Evolutionary conservation across 2,329 filamentous ascomycete species (phyloP).

Genomic region (Esteya vermicola): DNA sequence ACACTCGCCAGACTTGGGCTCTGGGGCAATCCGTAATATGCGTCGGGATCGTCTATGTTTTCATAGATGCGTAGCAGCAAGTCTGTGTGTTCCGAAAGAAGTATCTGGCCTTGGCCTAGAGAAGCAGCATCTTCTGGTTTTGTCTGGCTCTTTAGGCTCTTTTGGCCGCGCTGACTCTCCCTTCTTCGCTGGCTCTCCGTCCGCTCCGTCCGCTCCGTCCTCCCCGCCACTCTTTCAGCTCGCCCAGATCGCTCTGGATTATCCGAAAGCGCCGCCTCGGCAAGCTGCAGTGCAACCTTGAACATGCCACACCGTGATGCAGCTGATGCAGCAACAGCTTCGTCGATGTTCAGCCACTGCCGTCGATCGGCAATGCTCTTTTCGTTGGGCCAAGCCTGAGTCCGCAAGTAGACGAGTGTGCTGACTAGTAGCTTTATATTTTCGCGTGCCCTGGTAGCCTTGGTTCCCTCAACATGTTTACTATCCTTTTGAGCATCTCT

Average conservation of each 20-base stretch:
- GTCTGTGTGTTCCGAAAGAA: slow-evolving; percentile 41
- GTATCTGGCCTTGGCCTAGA: too few species aligned
- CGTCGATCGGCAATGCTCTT: slow-evolving; percentile 63
- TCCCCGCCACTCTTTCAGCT: background rate
- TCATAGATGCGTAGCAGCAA: slow-evolving; percentile 73
- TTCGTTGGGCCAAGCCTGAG: slow-evolving; percentile 62
- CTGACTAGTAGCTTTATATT: slow-evolving; percentile 64
- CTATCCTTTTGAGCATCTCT: too few species aligned
- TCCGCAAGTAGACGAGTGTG: slow-evolving; percentile 75
- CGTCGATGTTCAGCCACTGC: slow-evolving; percentile 78
- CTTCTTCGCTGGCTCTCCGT: too few species aligned
- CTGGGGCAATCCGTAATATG: slow-evolving; percentile 84
- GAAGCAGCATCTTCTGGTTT: too few species aligned
- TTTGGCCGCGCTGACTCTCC: too few species aligned
- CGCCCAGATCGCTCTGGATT: slow-evolving; percentile 10
- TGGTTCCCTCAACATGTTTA: too few species aligned
- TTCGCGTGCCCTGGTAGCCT: slow-evolving; percentile 31
- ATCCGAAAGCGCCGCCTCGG: slow-evolving; percentile 55
- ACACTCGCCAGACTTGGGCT: slow-evolving; percentile 63
- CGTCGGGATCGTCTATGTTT: slow-evolving; percentile 88
- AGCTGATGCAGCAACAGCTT: slow-evolving; percentile 51
- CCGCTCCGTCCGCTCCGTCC: background rate
- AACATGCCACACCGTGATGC: slow-evolving; percentile 71
- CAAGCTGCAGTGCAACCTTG: slow-evolving; percentile 72
- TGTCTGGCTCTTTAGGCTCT: too few species aligned